Conservation (phyloP, 257 asterid species). For the Gynochthodes officinalis region DNA sequence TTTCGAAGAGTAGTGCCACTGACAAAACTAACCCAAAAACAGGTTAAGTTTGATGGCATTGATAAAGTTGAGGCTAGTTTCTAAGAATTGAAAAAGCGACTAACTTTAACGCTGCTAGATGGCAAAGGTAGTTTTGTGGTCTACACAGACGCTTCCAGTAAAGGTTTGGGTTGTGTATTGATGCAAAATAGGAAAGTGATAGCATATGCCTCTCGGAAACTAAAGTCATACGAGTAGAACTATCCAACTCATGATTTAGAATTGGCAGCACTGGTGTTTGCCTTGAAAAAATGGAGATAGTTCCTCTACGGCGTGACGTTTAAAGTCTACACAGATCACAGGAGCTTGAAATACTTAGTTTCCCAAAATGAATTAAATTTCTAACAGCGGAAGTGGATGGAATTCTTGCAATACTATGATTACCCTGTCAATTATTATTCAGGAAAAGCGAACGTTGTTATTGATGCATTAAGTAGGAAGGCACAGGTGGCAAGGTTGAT, state of each 20-base stretch:
- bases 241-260: background rate
- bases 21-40: background rate
- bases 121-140: background rate
- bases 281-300: background rate
- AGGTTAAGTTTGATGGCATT: background rate
- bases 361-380: background rate
- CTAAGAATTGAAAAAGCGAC: background rate
- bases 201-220: background rate
- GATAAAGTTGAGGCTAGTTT: background rate
- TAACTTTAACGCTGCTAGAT: background rate
- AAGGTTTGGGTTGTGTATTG: background rate
- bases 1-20: background rate
- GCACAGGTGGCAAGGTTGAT: background rate
- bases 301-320: background rate
- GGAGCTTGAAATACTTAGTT: background rate
- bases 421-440: background rate
- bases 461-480: background rate
- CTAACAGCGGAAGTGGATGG: background rate
- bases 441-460: background rate
- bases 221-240: background rate
- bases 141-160: background rate
- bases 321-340: background rate
- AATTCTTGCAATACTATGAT: background rate
- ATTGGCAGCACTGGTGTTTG: background rate
- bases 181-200: too few relatives aligned